Base-by-base conservation (phyloP, 139 green algal genomes). In the Desmodesmus armatus region DNA sequence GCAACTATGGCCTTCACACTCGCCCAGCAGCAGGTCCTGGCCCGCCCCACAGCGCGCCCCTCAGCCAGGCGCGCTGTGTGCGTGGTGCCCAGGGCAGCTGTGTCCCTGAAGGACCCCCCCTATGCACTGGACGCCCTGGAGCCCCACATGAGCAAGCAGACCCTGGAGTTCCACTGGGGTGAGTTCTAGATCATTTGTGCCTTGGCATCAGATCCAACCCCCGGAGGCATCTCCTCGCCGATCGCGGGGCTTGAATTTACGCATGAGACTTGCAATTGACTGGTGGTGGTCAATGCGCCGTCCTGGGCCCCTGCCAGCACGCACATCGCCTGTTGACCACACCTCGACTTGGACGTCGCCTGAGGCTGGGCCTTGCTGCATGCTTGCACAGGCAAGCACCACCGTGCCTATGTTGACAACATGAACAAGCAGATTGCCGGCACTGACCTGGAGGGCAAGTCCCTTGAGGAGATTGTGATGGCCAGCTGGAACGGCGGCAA, bases 391-490 rank as follows among this genome's bases (percentile, higher is more conserved):
- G 76, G 75, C 41, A 92, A 79, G 76, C 89, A 93, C 83, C 90
- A 93, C 86, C 49, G 71, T 19, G 80, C 79, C n/a, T 91, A 92
- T 51, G 89, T 91, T 15, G 90, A 94, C 90, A 99, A 99, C 91
- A 87, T 98, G 82, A 98, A 98, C 92, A 93, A 93, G 85, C 97
- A 99, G 91, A 96, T 99, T 67, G 91, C 96, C 39, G 96, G 93
- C 82, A 98, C 92, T 65, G 91, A 94, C 15, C 84, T 96, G 86
- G 95, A 98, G 47, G 91, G 89, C 80, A 94, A 97, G 91, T 87
- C 49, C 35, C 89, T 99, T 25, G 96, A 99, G 87, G 92, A 99
- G 89, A 93, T 96, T 58, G 88, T 91, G 19, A 3, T 92, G 7
- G 88, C 87, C 31, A 87, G 77, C 33, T 99, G 96, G 93, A 98